A percentile compares a stretch with the other conserved stretches of the same genome.
phyloP scores from a whole-genome alignment of 495 filamentous ascomycete genomes.

The Entonaema liquescens region DNA sequence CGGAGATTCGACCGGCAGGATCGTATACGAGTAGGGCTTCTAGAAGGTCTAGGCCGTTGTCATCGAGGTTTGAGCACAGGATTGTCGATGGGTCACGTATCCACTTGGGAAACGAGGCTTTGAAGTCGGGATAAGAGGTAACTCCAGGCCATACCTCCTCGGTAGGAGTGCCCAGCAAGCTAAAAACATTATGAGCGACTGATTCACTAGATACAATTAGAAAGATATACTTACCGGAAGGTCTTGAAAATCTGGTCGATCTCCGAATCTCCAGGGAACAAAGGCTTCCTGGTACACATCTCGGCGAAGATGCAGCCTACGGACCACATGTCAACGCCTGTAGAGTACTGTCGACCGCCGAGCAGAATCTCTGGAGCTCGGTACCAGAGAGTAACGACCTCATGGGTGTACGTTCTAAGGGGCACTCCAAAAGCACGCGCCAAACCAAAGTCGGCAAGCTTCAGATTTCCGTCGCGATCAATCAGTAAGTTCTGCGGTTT shows the following conservation, averaged over 20 bases:
- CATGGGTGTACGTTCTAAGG: conserved; percentile 95
- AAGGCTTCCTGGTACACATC: conserved; percentile 97
- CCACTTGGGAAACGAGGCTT: conserved; percentile 97
- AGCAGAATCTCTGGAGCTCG: conserved; percentile 97
- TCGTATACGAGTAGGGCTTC: conserved; percentile 94
- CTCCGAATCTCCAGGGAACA: conserved; percentile 98
- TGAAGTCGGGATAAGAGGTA: conserved; percentile 97
- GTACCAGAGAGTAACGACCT: conserved; percentile 99
- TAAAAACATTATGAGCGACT: conserved; percentile 45
- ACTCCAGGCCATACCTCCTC: conserved; percentile 95
- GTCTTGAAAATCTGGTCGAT: conserved; percentile 99
- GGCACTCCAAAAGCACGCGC: conserved; percentile 97
- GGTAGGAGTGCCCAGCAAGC: conserved; percentile 88
- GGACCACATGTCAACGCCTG: conserved; percentile 99
- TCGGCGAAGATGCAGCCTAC: conserved; percentile 98
- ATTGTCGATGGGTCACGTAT: conserved; percentile 68
- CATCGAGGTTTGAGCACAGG: conserved; percentile 65
- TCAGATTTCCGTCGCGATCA: conserved; percentile 92
- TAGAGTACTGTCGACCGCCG: conserved; percentile 96
- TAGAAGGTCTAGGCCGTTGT: conserved; percentile 88
- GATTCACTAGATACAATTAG: neutral
- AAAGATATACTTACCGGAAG: conserved; percentile 74
- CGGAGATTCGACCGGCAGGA: conserved; percentile 90
- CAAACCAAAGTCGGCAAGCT: conserved; percentile 96
- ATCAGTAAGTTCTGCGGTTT: conserved; percentile 99